Percentiles rank a stretch among this genome's conserved stretches.
phyloP scores from a whole-genome alignment of 2,329 filamentous ascomycete species.

The Penicillium corylophilum region DNA sequence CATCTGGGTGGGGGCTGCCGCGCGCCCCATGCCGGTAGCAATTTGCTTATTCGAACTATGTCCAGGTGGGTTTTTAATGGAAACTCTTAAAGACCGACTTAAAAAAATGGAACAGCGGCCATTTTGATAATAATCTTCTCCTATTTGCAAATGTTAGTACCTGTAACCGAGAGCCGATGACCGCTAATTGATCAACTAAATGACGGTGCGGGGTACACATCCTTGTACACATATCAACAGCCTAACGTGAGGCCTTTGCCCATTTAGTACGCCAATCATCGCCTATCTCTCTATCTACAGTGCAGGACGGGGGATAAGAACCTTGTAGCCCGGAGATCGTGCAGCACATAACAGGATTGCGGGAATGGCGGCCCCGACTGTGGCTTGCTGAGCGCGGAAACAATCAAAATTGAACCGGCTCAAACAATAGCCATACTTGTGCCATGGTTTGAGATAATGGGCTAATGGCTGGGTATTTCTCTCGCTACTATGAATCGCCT shows the following conservation, averaged over 20 bases:
- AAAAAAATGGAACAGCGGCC: neutral
- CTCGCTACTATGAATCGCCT: neutral
- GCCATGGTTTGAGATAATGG: no score
- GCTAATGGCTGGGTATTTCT: neutral
- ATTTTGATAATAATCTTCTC: neutral
- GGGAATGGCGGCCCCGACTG: neutral
- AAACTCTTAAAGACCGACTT: neutral
- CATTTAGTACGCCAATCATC: neutral
- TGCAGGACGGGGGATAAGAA: neutral
- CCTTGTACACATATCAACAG: neutral
- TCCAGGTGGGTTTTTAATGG: neutral
- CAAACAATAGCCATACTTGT: no score
- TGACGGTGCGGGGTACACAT: slow-evolving; percentile 16
- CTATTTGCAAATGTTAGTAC: neutral
- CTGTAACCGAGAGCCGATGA: slow-evolving; percentile 11
- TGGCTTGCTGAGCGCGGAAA: neutral
- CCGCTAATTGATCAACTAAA: slow-evolving; percentile 7
- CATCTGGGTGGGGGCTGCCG: slow-evolving; percentile 23
- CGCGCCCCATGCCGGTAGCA: slow-evolving; percentile 8
- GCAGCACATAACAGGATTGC: neutral
- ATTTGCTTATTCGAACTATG: neutral
- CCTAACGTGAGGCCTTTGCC: neutral
- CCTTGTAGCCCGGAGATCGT: neutral
- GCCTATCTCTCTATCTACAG: neutral
- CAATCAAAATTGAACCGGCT: neutral